Percentiles rank a stretch among this genome's conserved stretches.
Conservation (phyloP, 1,284 basidiomycete species). For the Papiliotrema laurentii region DNA sequence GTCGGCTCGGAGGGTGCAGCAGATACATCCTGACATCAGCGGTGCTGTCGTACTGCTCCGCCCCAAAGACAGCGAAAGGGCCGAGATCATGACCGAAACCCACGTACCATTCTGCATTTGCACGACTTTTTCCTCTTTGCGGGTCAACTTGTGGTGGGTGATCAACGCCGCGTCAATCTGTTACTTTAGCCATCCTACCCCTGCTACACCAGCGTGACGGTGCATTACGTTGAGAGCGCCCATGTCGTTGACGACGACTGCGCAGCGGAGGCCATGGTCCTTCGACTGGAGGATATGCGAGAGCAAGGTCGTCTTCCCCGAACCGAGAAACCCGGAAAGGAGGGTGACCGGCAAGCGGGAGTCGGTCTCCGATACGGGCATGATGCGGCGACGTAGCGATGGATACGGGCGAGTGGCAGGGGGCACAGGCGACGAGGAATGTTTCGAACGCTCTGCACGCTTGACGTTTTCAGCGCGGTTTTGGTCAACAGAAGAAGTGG, state of each 20-base stretch:
- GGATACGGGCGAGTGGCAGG: too few species aligned
- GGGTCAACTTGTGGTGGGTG: constrained; percentile 46
- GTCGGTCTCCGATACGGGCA: constrained; percentile 22
- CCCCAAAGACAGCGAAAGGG: too few species aligned
- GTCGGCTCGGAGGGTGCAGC: constrained; percentile 52
- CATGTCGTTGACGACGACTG: constrained; percentile 53
- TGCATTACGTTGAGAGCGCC: constrained; percentile 33
- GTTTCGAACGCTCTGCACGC: too few species aligned
- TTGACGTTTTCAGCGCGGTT: neutral
- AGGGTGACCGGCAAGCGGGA: constrained; percentile 50
- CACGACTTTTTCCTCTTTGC: constrained; percentile 49
- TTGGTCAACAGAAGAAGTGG: too few species aligned
- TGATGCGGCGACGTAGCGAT: too few species aligned
- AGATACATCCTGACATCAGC: constrained; percentile 47
- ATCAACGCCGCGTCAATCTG: constrained; percentile 50
- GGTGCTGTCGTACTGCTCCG: neutral
- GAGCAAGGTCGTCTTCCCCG: constrained; percentile 52
- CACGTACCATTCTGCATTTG: constrained; percentile 50
- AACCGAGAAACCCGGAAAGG: constrained; percentile 50
- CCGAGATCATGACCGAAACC: neutral
- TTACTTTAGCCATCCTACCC: neutral
- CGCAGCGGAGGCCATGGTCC: constrained; percentile 48
- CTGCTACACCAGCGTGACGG: neutral
- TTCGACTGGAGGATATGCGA: constrained; percentile 49
- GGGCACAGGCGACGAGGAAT: too few species aligned